A percentile compares a stretch with the other conserved stretches of the same genome.
phyloP scores from a whole-genome alignment of 2,329 filamentous ascomycete genomes.

The Stagonosporopsis chrysanthemi region DNA sequence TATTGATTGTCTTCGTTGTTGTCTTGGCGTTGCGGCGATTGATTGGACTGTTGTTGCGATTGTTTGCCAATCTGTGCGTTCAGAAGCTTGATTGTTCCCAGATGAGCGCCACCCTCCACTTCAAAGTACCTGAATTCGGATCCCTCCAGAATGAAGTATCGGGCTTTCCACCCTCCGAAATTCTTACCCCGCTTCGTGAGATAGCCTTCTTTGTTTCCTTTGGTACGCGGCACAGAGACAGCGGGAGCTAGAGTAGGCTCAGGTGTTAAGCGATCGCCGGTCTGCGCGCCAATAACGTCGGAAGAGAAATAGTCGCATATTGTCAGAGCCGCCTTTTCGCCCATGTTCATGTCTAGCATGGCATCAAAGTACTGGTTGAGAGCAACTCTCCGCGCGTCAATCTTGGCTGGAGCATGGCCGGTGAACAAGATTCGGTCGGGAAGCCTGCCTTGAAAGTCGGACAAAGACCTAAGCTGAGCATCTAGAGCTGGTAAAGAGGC shows the following conservation, averaged over 20 bases:
- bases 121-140: slow-evolving; percentile 88
- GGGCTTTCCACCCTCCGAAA: slow-evolving; percentile 97
- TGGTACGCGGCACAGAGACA: slow-evolving; percentile 57
- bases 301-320: slow-evolving; percentile 86
- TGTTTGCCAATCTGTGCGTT: slow-evolving; percentile 95
- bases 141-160: slow-evolving; percentile 74
- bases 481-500: slow-evolving; percentile 82
- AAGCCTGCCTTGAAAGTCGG: slow-evolving; percentile 75
- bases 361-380: slow-evolving; percentile 87
- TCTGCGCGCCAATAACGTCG: slow-evolving; percentile 67
- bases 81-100: slow-evolving; percentile 91
- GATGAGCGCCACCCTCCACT: slow-evolving; percentile 83
- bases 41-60: slow-evolving; percentile 66
- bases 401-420: slow-evolving; percentile 90
- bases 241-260: slow-evolving; percentile 60
- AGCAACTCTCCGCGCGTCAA: slow-evolving; percentile 83
- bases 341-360: slow-evolving; percentile 81
- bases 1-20: slow-evolving; percentile 93
- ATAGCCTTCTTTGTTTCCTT: slow-evolving; percentile 83
- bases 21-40: slow-evolving; percentile 67
- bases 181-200: slow-evolving; percentile 97
- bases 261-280: slow-evolving; percentile 61
- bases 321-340: slow-evolving; percentile 76
- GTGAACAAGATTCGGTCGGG: slow-evolving; percentile 88
- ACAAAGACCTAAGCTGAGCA: slow-evolving; percentile 76